phyloP scores from a whole-genome alignment of 257 asterid genomes.

The Lycium ferocissimum region DNA sequence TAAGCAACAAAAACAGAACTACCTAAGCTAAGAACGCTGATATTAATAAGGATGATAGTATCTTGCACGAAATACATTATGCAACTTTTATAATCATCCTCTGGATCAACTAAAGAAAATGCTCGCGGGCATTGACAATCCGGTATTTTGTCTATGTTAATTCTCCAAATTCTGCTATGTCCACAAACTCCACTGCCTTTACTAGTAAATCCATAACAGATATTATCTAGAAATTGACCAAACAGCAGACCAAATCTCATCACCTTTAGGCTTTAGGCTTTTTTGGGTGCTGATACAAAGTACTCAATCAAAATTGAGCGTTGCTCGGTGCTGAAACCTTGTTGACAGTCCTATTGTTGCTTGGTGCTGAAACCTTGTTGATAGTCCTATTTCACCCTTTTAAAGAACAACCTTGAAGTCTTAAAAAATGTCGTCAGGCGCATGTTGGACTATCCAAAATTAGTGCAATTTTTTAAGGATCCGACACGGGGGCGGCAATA shows the following conservation, averaged over 20 bases:
- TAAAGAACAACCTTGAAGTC: too few relatives aligned
- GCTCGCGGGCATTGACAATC: constrained; percentile 47
- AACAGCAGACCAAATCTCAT: constrained; percentile 33
- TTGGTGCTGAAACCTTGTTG: constrained; percentile 30
- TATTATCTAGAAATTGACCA: constrained; percentile 41
- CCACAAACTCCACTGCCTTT: constrained; percentile 59
- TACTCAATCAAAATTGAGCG: constrained; percentile 52
- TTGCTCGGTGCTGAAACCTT: constrained; percentile 39
- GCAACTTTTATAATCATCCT: constrained; percentile 40
- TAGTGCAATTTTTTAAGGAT: too few relatives aligned
- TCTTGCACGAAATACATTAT: constrained; percentile 41
- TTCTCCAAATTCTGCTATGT: constrained; percentile 48
- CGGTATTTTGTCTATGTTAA: constrained; percentile 36
- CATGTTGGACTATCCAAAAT: too few relatives aligned
- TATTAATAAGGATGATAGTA: constrained; percentile 8
- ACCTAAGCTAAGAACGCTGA: constrained; percentile 26
- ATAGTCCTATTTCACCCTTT: too few relatives aligned
- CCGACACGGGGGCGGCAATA: too few relatives aligned
- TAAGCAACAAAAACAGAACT: constrained; percentile 27
- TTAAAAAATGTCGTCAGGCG: too few relatives aligned
- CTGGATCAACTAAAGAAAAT: constrained; percentile 41
- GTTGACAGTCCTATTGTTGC: constrained; percentile 37
- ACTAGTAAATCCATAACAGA: constrained; percentile 28
- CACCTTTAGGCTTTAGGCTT: constrained; percentile 16
- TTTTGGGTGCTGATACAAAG: constrained; percentile 40